Conservation (phyloP, 2,329 filamentous ascomycete species). For the Pochonia chlamydosporia region DNA sequence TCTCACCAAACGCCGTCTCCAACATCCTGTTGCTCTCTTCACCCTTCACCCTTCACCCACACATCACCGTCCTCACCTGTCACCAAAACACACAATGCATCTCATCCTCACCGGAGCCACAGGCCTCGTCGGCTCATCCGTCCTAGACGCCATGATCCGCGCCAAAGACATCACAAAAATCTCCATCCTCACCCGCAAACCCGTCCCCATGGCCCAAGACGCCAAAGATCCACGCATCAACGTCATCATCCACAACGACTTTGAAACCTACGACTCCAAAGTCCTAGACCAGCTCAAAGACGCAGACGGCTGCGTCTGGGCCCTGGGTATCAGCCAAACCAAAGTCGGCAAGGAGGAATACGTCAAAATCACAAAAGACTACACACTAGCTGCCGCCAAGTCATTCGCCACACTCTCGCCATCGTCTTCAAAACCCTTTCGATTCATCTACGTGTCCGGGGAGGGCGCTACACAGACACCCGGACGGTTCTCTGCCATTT, state of each 20-base stretch:
- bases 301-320: conserved; percentile 68
- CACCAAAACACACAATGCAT: no score
- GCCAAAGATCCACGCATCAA: conserved; percentile 52
- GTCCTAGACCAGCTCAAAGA: conserved; percentile 55
- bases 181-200: conserved; percentile 60
- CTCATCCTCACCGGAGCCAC: conserved; percentile 65
- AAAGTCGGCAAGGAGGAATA: conserved; percentile 61
- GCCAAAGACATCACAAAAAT: conserved; percentile 52
- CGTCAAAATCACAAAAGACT: conserved; percentile 61
- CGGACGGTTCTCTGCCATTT: conserved; percentile 49
- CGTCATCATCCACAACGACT: conserved; percentile 65
- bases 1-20: no score
- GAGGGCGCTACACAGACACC: conserved; percentile 54
- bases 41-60: no score
- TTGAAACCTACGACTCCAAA: conserved; percentile 49
- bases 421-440: conserved; percentile 45
- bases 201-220: conserved; percentile 56
- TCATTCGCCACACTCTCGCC: conserved; percentile 47
- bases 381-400: conserved; percentile 55
- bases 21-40: no score
- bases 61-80: no score
- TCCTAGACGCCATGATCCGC: conserved; percentile 57
- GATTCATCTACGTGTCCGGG: conserved; percentile 68
- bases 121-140: conserved; percentile 56
- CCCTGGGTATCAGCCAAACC: conserved; percentile 59